Evolutionary conservation across 257 asterid species (phyloP).

Genomic region (Petunia axillaris): DNA sequence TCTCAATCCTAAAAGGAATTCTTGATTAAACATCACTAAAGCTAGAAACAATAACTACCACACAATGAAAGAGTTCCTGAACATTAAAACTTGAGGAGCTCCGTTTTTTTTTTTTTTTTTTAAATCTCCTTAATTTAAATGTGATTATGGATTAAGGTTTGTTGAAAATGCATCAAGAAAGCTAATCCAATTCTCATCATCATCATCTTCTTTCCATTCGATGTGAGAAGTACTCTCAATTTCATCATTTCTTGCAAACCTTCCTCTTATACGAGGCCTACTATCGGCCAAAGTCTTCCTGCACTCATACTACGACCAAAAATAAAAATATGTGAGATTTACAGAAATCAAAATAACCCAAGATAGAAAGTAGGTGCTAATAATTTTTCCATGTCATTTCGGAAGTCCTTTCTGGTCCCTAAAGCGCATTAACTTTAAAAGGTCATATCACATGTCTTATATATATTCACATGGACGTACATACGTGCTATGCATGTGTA

Average conservation of each 20-base stretch:
- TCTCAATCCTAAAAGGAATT: slow-evolving; percentile 5
- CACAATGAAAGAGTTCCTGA: slow-evolving; percentile 41
- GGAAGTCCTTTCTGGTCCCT: slow-evolving; percentile 11
- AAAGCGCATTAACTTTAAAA: neutral
- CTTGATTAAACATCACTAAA: slow-evolving; percentile 25
- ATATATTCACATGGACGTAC: neutral
- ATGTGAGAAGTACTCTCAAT: slow-evolving; percentile 49
- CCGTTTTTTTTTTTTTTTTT: slow-evolving; percentile 8
- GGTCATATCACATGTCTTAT: neutral
- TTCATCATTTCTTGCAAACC: slow-evolving; percentile 81
- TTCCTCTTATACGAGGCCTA: slow-evolving; percentile 82
- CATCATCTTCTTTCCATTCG: slow-evolving; percentile 50
- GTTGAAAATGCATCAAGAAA: slow-evolving; percentile 69
- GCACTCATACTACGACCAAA: slow-evolving; percentile 74
- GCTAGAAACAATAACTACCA: slow-evolving; percentile 15
- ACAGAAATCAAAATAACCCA: neutral
- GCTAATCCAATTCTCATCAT: slow-evolving; percentile 67
- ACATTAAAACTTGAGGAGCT: slow-evolving; percentile 44
- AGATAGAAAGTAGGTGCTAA: neutral
- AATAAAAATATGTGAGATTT: neutral
- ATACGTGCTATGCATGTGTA: slow-evolving; percentile 17
- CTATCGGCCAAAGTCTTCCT: slow-evolving; percentile 90
- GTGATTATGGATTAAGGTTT: slow-evolving; percentile 50
- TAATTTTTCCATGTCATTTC: neutral
- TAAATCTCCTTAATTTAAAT: neutral